Evolutionary conservation across 2,329 filamentous ascomycete species (phyloP).

Genomic region (Fusarium tricinctum): DNA sequence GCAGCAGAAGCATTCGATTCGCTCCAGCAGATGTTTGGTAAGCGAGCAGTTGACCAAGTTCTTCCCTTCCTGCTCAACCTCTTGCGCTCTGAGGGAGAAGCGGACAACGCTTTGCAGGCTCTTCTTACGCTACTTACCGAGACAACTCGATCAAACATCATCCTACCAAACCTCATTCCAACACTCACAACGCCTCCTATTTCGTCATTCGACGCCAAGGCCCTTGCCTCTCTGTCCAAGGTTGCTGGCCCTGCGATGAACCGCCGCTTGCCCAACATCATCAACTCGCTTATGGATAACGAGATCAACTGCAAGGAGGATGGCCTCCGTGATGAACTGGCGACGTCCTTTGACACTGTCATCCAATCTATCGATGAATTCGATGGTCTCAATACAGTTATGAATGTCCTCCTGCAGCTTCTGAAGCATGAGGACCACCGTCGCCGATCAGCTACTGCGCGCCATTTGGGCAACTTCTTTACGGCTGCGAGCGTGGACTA

Average conservation of each 20-base stretch:
- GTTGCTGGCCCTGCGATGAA: constrained; percentile 94
- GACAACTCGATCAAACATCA: constrained; percentile 93
- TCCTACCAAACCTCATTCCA: constrained; percentile 94
- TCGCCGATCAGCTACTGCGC: constrained; percentile 81
- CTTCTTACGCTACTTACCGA: constrained; percentile 95
- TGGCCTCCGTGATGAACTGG: constrained; percentile 78
- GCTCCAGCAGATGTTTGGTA: constrained; percentile 92
- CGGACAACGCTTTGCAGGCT: constrained; percentile 91
- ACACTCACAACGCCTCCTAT: constrained; percentile 93
- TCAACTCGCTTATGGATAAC: constrained; percentile 95
- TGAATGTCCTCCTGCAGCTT: constrained; percentile 90
- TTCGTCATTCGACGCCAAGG: constrained; percentile 93
- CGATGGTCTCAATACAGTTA: constrained; percentile 93
- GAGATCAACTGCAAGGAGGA: constrained; percentile 84
- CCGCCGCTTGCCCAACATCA: constrained; percentile 86
- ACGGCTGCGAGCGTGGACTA: constrained; percentile 85
- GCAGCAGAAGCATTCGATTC: constrained; percentile 98
- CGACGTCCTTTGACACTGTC: constrained; percentile 87
- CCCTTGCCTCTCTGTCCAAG: constrained; percentile 90
- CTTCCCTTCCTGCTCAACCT: constrained; percentile 91
- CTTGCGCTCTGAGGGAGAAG: constrained; percentile 86
- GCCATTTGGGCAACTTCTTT: constrained; percentile 90
- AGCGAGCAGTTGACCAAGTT: constrained; percentile 94
- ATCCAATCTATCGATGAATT: constrained; percentile 94
- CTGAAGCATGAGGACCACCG: constrained; percentile 94